Evolutionary conservation across 2,329 filamentous ascomycete species (phyloP), one percentile per base, ranked within the genome.

Genomic region (Fusarium humuli): DNA sequence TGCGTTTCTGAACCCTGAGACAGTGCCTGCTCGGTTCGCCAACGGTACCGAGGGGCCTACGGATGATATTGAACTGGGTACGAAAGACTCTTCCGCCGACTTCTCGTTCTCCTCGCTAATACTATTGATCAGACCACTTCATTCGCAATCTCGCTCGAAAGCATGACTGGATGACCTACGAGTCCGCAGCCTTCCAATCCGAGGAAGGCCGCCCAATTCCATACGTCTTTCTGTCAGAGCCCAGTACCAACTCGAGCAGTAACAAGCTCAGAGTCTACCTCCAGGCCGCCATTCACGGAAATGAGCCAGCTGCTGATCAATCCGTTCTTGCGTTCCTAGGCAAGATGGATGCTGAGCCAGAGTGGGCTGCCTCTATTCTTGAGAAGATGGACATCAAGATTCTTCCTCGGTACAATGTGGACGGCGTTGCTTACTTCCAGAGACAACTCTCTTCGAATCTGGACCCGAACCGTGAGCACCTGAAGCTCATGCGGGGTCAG

Each of bases 331-430:
- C 64, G 0, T 45, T 68, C 7, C 2, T 68, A 2, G 65, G 57
- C 1, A 68, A 67, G 25, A 54, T 68, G 58, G 65, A 68, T 23
- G 65, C 65, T 1, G 53, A 68, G 1, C 64, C 52, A 3, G 7
- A n/a, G 0, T 68, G 64, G 64, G 53, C 65, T 1, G n/a, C 12
- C 1, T 46, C 50, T 1, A 44, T 68, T 2, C 45, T 68, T 8
- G 65, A 59, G 7, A 68, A 68, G 16, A 58, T 68, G 57, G 64
- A 68, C 4, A 68, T 68, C 5, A 64, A 53, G 22, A 46, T 68
- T 6, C 65, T 68, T 2, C 65, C 65, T 2, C 20, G 65, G 0
- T 68, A 68, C 7, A 68, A 68, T 0, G 52, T 64, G 0, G 65
- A 68, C 7, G 65, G 65, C 0, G 65, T 68, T 23, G 47, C 52